Base-by-base conservation (phyloP, 2,329 filamentous ascomycete species). In the Nemania abortiva region DNA sequence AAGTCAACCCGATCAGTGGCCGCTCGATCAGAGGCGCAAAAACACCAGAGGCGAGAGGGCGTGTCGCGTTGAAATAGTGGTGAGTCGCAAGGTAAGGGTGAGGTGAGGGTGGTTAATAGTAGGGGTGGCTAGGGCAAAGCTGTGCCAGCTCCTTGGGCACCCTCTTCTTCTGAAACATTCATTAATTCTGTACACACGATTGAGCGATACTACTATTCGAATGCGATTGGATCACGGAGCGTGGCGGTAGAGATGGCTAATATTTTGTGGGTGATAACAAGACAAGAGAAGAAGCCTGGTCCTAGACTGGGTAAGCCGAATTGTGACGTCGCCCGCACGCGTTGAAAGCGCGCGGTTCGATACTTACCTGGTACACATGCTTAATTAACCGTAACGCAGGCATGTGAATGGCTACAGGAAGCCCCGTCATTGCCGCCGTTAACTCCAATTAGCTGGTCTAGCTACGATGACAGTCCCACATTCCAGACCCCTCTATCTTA, bases 261-360 rank as follows among this genome's bases (percentile, higher is more conserved):
- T 49, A 50, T 24, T 49, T 37, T 6, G n/a, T 13, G 10, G 42
- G 42, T 47, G 20, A 10, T 15, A 2, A 3, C 3, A 37, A 15
- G 9, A 11, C 20, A 27, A 24, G 20, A 50, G 20, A 50, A 13
- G 6, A 10, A n/a, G 34, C 4, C 2, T 15, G 15, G 10, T 5
- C n/a, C 10, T 49, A n/a, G 29, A 55, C 15, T 20, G 20, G 22
- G 24, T 34, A 11, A 49, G n/a, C 31, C 22, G 53, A 54, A 53
- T 61, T 63, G 57, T 69, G 67, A 69, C 63, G 67, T 69, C 67
- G 67, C 37, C 63, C 27, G 50, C 56, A 65, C 63, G 53, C 29
- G 34, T 29, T 50, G 42, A 65, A 65, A 53, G 65, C 68, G 65
- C 68, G 68, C 68, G 68, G 68, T 59, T 70, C 68, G 39, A n/a